Evolutionary conservation across 257 asterid species (phyloP), one percentile per base, ranked within the genome.

Genomic region (Paulownia fortunei): DNA sequence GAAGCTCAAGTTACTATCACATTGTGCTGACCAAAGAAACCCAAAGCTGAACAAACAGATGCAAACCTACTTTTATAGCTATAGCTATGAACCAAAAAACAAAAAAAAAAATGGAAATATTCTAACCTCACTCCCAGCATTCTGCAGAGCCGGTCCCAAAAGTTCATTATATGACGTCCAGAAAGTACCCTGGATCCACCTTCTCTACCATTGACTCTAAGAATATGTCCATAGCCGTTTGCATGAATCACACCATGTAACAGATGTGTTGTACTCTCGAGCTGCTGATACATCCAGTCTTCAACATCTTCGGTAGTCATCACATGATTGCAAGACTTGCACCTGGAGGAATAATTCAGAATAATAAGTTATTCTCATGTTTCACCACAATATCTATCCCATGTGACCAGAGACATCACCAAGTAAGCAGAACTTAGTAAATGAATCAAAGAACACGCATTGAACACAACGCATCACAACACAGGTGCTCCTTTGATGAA

Each of bases 171-270:
- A 21, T 83, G 87, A 42, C 87, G 83, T 44, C 99, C 99, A 3
- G 96, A 90, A 46, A 95, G 97, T 76, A 93, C 49, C 85, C 83
- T 80, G 69, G 99, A 95, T 47, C 99, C 99, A 83, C 97, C 97
- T 85, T 95, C 99, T 81, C 96, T 93, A 67, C 99, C 99, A 63
- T 95, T 93, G 76, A 95, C 97, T 76, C 99, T 86, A 58, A 95
- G 98, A 81, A 95, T 97, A 83, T 95, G 98, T 8, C 98, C 99
- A 60, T 87, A 88, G 55, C 99, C 99, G 70, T 95, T 95, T 0
- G 97, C 78, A 76, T 95, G 99, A 75, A 95, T 18, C 55, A 95
- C 98, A 16, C 92, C 99, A 42, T 95, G 98, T 69, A 95, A 79
- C 75, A 95, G 87, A 84, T 95, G 99, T 5, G 91, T 88, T 10